Percentiles rank a stretch among this genome's conserved stretches.
Evolutionary conservation across 164 flowering plant species (phyloP).

Genomic region (Tinospora cordifolia): DNA sequence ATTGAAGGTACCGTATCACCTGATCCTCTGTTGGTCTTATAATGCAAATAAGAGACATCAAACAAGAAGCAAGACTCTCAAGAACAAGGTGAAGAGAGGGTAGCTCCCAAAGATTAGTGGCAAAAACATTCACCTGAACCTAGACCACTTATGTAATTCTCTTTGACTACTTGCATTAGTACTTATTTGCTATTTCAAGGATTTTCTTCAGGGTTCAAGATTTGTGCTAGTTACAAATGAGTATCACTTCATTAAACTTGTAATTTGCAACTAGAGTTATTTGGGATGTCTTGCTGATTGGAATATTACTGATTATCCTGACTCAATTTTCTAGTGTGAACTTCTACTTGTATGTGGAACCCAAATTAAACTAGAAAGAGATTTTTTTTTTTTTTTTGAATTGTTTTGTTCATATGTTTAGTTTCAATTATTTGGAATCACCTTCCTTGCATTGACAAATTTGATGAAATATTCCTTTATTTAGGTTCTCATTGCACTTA

Average conservation of each 20-base stretch:
- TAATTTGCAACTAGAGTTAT: not conserved
- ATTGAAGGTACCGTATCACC: too few species aligned
- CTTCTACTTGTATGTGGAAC: not conserved
- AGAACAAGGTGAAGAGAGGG: too few species aligned
- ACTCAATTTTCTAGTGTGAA: not conserved
- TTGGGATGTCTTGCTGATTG: not conserved
- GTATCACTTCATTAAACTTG: not conserved
- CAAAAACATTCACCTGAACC: too few species aligned
- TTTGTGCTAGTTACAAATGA: too few species aligned
- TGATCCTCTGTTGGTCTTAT: too few species aligned
- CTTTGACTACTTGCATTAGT: too few species aligned
- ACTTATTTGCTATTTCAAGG: too few species aligned
- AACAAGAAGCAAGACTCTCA: too few species aligned
- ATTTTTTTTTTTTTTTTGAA: not conserved
- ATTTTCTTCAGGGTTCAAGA: too few species aligned
- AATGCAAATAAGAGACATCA: too few species aligned
- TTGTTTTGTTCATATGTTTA: not conserved
- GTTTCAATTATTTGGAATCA: not conserved
- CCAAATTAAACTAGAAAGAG: not conserved
- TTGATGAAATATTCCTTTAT: conserved; percentile 1
- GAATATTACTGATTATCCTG: not conserved
- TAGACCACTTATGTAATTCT: too few species aligned
- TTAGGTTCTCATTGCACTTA: conserved; percentile 26
- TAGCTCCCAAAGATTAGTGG: too few species aligned
- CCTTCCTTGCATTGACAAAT: not conserved